phyloP scores from a whole-genome alignment of 148 eudicot species.

The Gaultheria prostrata region DNA sequence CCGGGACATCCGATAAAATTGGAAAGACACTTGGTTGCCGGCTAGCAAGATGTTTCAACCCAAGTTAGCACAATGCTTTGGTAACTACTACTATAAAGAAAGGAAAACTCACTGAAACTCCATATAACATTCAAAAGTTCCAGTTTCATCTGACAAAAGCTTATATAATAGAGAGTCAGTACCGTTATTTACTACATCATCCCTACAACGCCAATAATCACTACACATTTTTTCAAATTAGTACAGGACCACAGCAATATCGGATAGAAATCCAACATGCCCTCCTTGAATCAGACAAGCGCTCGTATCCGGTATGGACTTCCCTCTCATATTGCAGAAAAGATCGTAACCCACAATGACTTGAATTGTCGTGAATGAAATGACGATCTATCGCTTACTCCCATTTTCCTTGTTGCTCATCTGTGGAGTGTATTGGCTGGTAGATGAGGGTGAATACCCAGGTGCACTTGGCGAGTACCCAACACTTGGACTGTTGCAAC shows the following conservation, averaged over 20 bases:
- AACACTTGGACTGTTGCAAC: conserved; percentile 45
- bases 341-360: not conserved
- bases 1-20: too few species aligned
- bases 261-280: not conserved
- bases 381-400: conserved; percentile 12
- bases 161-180: not conserved
- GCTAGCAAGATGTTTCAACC: not conserved
- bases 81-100: not conserved
- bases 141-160: not conserved
- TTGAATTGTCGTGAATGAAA: not conserved
- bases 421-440: conserved; percentile 49
- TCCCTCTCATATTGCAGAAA: not conserved
- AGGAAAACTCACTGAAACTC: too few species aligned
- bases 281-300: not conserved
- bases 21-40: not conserved
- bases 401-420: conserved; percentile 38
- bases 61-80: not conserved
- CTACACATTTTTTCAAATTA: not conserved
- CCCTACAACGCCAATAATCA: not conserved
- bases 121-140: too few species aligned
- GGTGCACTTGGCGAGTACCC: conserved; percentile 63
- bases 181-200: not conserved
- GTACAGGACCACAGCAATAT: not conserved
- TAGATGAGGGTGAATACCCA: conserved; percentile 59
- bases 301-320: not conserved